Percentiles rank a stretch among this genome's conserved stretches.
These are phyloP conservation scores for Inga laurina DNA, from an alignment of 306 rosid genomes.

Conservation along the genomic window DNA sequence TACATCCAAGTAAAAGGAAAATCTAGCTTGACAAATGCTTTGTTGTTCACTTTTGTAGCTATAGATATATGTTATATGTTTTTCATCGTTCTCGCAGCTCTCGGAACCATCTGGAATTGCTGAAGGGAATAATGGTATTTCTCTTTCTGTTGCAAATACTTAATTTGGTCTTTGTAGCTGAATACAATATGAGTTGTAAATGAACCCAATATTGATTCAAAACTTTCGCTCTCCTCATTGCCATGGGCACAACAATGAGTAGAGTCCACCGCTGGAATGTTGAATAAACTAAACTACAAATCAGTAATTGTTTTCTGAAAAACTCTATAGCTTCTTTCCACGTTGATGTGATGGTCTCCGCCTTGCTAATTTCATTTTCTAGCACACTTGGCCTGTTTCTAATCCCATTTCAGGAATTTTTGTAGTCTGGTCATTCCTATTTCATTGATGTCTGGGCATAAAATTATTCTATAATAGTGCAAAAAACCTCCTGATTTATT, in stretches of 20 bases:
- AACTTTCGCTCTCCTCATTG: neutral
- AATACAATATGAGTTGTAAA: neutral
- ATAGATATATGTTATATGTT: constrained; percentile 15
- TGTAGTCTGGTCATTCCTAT: neutral
- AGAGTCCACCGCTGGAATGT: neutral
- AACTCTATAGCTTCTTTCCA: neutral
- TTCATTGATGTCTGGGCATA: neutral
- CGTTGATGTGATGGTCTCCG: neutral
- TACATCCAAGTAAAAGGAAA: constrained; percentile 1
- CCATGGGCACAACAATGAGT: neutral
- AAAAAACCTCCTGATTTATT: neutral
- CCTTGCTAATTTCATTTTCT: neutral
- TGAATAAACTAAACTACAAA: neutral
- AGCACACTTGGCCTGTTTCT: neutral
- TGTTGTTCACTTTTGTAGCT: constrained; percentile 15
- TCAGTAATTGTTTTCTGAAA: neutral
- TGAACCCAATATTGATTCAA: neutral
- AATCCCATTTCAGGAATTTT: neutral
- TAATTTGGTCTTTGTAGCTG: neutral
- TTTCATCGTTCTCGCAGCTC: constrained; percentile 67
- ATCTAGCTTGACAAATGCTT: constrained; percentile 22
- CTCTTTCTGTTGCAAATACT: constrained; percentile 7
- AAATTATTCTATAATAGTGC: neutral
- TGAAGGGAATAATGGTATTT: constrained; percentile 64
- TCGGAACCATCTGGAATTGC: constrained; percentile 91